Evolutionary conservation across 1,284 basidiomycete genomes (phyloP).

Genomic region (Apiotrichum gamsii): DNA sequence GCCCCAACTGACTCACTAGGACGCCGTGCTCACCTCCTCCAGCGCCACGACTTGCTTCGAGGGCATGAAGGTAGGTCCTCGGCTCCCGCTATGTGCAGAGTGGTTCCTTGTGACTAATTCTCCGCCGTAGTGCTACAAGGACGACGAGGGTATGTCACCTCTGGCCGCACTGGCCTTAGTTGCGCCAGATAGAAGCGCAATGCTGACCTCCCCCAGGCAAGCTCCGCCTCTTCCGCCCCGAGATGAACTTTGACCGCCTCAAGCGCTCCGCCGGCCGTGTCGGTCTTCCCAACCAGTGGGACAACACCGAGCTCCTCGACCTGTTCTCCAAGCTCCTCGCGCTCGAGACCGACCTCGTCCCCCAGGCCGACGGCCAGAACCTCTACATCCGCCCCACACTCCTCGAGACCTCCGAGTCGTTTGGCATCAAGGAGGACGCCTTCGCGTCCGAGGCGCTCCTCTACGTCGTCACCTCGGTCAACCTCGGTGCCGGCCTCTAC

Average conservation of each 20-base stretch:
- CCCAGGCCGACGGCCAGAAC: slow-evolving; percentile 35
- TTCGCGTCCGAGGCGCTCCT: slow-evolving; percentile 40
- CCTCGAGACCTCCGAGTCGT: slow-evolving; percentile 42
- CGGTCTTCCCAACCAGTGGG: slow-evolving; percentile 43
- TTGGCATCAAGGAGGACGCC: slow-evolving; percentile 43
- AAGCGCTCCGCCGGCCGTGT: slow-evolving; percentile 40
- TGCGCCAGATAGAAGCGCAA: not conserved
- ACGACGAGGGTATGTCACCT: slow-evolving; percentile 21
- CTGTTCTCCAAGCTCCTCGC: slow-evolving; percentile 38
- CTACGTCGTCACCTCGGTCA: slow-evolving; percentile 39
- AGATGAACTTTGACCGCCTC: slow-evolving; percentile 42
- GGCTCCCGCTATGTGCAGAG: too few relatives aligned
- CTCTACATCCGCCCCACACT: slow-evolving; percentile 45
- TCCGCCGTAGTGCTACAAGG: slow-evolving; percentile 38
- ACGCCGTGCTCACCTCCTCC: too few relatives aligned
- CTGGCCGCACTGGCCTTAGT: not conserved
- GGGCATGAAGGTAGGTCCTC: slow-evolving; percentile 43
- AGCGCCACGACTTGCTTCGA: slow-evolving; percentile 44
- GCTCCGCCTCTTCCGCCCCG: slow-evolving; percentile 39
- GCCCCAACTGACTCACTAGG: too few relatives aligned
- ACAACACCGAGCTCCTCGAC: slow-evolving; percentile 39
- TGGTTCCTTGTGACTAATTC: too few relatives aligned
- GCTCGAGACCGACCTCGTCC: slow-evolving; percentile 28
- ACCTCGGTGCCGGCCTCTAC: slow-evolving; percentile 42
- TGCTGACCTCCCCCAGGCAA: slow-evolving; percentile 26